Evolutionary conservation across 768 basidiomycete genomes (phyloP), one percentile per base, ranked within the genome.

Genomic region (Sporobolomyces phaffii): DNA sequence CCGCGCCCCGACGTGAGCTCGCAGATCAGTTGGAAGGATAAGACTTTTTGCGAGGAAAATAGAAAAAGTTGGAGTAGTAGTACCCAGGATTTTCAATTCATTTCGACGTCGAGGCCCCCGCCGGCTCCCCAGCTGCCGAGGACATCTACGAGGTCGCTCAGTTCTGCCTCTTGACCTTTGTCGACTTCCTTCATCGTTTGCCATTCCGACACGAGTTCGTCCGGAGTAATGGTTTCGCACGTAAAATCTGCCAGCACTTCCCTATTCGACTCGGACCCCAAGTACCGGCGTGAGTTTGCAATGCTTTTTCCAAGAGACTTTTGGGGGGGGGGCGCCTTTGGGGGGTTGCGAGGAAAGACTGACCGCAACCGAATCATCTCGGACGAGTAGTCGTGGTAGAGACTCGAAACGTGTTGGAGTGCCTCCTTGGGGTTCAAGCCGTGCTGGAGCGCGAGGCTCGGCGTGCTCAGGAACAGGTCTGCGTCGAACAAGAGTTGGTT

Each of bases 221-320:
- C 68, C 8, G 57, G 58, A 6, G 54, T 62, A 14, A 73, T 73
- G n/a, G 45, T 15, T 59, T 73, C 72, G 49, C 56, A 47, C 43
- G 72, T 67, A 34, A 69, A 73, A 49, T 73, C 72, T 24, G 72
- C 72, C 2, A 73, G 50, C 10, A 73, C 63, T 41, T 73, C 72
- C 33, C 72, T 65, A 24, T 41, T 40, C 20, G n/a, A n/a, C n/a
- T n/a, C n/a, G n/a, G 13, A 2, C 1, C 18, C 3, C n/a, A 26
- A 2, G 20, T 18, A 31, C 15, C 41, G 38, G 8, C 45, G 41
- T 36, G 33, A 56, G 22, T 34, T 34, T 60, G n/a, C n/a, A n/a
- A n/a, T n/a, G n/a, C n/a, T n/a, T n/a, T n/a, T n/a, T n/a, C n/a
- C n/a, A n/a, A n/a, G n/a, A n/a, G n/a, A n/a, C n/a, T n/a, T n/a